Evolutionary conservation across 768 basidiomycete species (phyloP).

Genomic region (Auriscalpium vulgare): DNA sequence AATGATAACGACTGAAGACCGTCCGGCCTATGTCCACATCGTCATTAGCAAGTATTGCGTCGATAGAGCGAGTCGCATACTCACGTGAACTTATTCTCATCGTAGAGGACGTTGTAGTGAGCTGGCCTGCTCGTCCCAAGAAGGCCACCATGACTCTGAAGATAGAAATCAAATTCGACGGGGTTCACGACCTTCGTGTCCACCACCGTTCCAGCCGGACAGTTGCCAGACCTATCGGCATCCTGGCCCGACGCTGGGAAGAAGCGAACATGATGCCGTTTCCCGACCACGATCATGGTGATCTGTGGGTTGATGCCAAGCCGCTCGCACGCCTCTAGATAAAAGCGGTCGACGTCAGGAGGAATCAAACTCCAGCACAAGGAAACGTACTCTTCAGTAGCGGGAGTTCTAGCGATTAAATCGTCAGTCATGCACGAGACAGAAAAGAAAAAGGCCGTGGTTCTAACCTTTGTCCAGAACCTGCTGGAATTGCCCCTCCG

Average conservation of each 20-base stretch:
- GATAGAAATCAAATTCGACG: constrained; percentile 69
- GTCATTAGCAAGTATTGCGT: constrained; percentile 3
- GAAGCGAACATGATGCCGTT: constrained; percentile 63
- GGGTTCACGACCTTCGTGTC: constrained; percentile 66
- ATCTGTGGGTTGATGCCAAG: constrained; percentile 56
- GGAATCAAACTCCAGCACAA: neutral
- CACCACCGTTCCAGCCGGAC: constrained; percentile 70
- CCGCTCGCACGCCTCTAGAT: constrained; percentile 56
- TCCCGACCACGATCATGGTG: constrained; percentile 75
- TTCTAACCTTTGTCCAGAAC: constrained; percentile 45
- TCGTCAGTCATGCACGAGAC: neutral
- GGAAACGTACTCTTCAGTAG: constrained; percentile 42
- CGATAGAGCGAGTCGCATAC: constrained; percentile 7
- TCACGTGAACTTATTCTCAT: constrained; percentile 58
- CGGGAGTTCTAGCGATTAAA: constrained; percentile 40
- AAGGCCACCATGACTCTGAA: constrained; percentile 71
- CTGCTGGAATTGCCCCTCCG: constrained; percentile 44
- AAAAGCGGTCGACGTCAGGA: neutral
- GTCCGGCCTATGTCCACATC: constrained; percentile 38
- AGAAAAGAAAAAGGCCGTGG: neutral
- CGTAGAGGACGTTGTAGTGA: constrained; percentile 44
- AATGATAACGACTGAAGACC: constrained; percentile 65
- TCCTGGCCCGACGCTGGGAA: constrained; percentile 40
- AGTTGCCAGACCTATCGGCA: constrained; percentile 64
- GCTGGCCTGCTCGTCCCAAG: constrained; percentile 69